Evolutionary conservation across 2,329 filamentous ascomycete species (phyloP), one percentile per base, ranked within the genome.

Genomic region (Mycosphaerella sp.): DNA sequence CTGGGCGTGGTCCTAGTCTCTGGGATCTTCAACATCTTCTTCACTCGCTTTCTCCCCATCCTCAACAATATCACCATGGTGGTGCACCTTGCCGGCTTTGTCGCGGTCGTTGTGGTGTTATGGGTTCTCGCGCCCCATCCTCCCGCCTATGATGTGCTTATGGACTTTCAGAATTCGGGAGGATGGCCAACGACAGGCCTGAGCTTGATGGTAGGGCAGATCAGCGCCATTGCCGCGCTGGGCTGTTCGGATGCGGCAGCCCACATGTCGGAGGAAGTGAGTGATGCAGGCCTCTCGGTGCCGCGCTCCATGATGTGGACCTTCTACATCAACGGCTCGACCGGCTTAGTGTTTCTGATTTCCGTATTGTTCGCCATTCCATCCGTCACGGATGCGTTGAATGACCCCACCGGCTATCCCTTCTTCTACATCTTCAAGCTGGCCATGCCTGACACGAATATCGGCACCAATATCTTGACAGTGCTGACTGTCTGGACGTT

Each of bases 291-390:
- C 26, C 51, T 64, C 14, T 62, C 55, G 14, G 61, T 69, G 9
- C 66, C 67, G 21, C 61, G 64, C 41, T 58, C 54, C 26, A 69
- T 69, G 56, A 55, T 64, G 42, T 63, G 63, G 56, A 62, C 59
- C 7, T 65, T 61, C 45, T 49, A 57, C 45, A 59, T 59, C 52
- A 61, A 61, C 32, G 57, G 57, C 36, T 48, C 54, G 14, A 59
- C 55, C 9, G 59, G 56, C 8, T 38, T 60, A 29, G 38, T 60
- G 39, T 59, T 61, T n/a, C 45, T 59, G 44, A 42, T 61, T 21
- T 52, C 59, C 0, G 48, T 61, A 11, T 50, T 61, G 1, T 61
- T 61, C 43, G 57, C 56, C 12, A 59, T 61, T 7, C 56, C 56
- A 12, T 59, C 59, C 14, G 56, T 61, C 10, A 52, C 57, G 48